Conservation (phyloP, 2,329 filamentous ascomycete species). For the Hypomyces rosellus region DNA sequence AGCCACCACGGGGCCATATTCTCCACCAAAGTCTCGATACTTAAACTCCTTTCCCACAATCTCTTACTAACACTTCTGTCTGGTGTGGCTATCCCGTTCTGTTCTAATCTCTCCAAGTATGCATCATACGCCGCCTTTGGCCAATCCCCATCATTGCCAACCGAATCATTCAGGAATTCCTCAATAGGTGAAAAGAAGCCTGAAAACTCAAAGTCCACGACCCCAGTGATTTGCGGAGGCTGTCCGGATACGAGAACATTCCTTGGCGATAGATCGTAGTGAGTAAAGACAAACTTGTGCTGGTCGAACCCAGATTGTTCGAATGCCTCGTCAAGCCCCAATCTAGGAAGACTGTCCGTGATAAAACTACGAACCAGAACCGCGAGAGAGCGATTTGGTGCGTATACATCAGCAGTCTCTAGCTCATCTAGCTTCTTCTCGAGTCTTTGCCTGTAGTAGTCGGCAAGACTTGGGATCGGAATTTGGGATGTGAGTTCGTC, state of each 20-base stretch:
- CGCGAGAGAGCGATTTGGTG: conserved; percentile 3
- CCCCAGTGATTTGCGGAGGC: conserved; percentile 14
- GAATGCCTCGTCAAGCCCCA: conserved; percentile 1
- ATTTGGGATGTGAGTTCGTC: conserved; percentile 10
- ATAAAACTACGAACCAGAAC: conserved; percentile 1
- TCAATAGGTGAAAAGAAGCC: conserved; percentile 18
- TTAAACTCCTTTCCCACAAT: too few relatives aligned
- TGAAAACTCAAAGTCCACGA: conserved; percentile 20
- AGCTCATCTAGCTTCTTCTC: conserved; percentile 9
- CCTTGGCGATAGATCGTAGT: conserved; percentile 18
- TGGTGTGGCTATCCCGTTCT: too few relatives aligned
- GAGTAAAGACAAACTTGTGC: conserved; percentile 14
- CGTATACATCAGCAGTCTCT: conserved; percentile 1
- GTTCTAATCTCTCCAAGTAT: conserved; percentile 2
- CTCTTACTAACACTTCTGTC: too few relatives aligned
- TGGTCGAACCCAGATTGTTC: neutral
- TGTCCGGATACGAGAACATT: conserved; percentile 15
- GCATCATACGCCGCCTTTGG: conserved; percentile 5
- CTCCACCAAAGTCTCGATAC: too few relatives aligned
- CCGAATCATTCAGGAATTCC: conserved; percentile 15
- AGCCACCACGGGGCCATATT: too few relatives aligned
- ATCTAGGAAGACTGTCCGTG: conserved; percentile 8
- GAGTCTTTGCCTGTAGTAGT: conserved; percentile 13
- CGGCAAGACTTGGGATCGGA: conserved; percentile 9
- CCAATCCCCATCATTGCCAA: conserved; percentile 13